Conservation (phyloP, 305 asterid genomes). For the Fraxinus paxiana region DNA sequence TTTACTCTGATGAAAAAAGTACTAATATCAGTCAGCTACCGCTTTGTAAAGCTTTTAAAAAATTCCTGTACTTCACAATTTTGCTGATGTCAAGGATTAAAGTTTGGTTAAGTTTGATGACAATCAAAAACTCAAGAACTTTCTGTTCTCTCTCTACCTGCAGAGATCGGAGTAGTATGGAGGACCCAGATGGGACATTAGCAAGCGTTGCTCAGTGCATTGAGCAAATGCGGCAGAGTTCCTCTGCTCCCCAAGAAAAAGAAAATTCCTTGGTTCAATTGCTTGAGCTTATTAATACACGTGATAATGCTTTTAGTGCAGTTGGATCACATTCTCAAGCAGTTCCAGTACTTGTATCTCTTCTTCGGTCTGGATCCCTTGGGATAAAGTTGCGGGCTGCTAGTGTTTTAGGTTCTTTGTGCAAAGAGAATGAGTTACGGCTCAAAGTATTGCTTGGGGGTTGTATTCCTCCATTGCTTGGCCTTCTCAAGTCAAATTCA, state of each 20-base stretch:
- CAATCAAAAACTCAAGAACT: constrained; percentile 3
- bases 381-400: constrained; percentile 94
- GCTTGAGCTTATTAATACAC: constrained; percentile 72
- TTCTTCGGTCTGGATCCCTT: constrained; percentile 78
- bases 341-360: constrained; percentile 97
- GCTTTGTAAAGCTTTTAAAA: background rate
- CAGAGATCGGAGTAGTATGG: constrained; percentile 97
- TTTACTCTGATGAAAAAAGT: background rate
- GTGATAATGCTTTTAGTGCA: constrained; percentile 89
- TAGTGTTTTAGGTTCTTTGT: constrained; percentile 81
- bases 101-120: constrained; percentile 21
- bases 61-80: background rate
- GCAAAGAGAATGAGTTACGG: constrained; percentile 91
- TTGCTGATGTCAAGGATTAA: constrained; percentile 10
- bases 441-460: constrained; percentile 97
- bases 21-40: background rate
- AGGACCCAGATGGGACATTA: constrained; percentile 96
- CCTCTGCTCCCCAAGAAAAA: constrained; percentile 79
- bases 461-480: constrained; percentile 94
- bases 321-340: constrained; percentile 99
- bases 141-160: constrained; percentile 19
- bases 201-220: constrained; percentile 97
- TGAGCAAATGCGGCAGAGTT: constrained; percentile 90
- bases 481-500: constrained; percentile 95
- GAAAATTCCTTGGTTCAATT: constrained; percentile 75